phyloP scores from a whole-genome alignment of 2,329 filamentous ascomycete genomes.

The Trichoderma sp. region DNA sequence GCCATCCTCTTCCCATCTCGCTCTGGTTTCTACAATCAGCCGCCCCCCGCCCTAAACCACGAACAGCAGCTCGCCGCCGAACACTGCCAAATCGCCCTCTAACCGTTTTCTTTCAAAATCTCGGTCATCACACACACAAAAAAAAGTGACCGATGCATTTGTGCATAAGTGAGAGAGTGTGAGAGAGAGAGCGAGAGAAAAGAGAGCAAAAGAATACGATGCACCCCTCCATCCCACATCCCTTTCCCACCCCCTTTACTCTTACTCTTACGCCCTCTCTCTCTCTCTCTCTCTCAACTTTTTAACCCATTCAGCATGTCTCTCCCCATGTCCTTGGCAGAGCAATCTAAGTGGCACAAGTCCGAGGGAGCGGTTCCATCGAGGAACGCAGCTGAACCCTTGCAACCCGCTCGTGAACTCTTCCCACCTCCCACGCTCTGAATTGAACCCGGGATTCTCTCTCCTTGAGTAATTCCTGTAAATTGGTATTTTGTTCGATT shows the following conservation, averaged over 20 bases:
- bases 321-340: not conserved
- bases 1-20: not conserved
- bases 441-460: not conserved
- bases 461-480: not conserved
- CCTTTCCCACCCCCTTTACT: not conserved
- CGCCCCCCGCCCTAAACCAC: not conserved
- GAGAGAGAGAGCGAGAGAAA: not conserved
- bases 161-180: too few species aligned
- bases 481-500: not conserved
- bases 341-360: not conserved
- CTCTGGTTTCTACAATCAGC: not conserved
- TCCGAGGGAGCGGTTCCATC: not conserved
- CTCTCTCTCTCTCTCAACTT: not conserved
- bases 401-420: not conserved
- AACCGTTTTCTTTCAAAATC: constrained; percentile 9
- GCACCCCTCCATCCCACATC: too few species aligned
- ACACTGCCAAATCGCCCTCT: not conserved
- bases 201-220: not conserved
- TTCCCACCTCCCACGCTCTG: not conserved
- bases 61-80: not conserved
- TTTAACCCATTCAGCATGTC: not conserved
- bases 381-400: not conserved
- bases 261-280: not conserved
- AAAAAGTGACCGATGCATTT: not conserved
- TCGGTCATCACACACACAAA: not conserved